Evolutionary conservation across 495 filamentous ascomycete genomes (phyloP), one percentile per base, ranked within the genome.

Genomic region (Penicillium samsonianum): DNA sequence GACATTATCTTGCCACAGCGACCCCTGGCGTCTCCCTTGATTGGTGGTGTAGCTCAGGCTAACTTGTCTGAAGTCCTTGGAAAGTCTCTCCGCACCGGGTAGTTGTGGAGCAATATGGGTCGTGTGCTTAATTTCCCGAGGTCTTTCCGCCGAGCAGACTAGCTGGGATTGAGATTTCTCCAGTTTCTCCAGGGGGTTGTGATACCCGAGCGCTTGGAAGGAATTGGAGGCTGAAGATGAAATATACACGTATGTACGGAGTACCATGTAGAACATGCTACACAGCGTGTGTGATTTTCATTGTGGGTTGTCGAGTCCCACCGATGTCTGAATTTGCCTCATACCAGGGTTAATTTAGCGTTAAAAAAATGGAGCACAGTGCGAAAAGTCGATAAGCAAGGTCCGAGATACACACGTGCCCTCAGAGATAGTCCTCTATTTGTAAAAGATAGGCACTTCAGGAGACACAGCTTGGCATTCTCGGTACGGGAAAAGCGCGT

Each of bases 1-100:
- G 35, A 25, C 45, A 50, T 28, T 52, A 30, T 59, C 59, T 65
- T 59, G 62, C 59, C 55, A 65, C 62, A 25, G 37, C 17, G 30
- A 30, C 16, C 47, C 31, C 19, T 37, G 19, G 9, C 6, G 19
- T 14, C 17, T 20, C 11, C 28, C 10, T 1, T 45, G 53, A 51
- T 57, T 61, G 58, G 58, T 54, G 41, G 43, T 37, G 14, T 12
- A 50, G 51, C 33, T 22, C 19, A 28, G 28, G 37, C 52, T 55
- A 46, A 51, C n/a, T 35, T 17, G 1, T 25, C 30, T 38, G 12
- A 4, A 14, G 17, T 22, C 5, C 31, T 10, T 28, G 50, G 48
- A 47, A n/a, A 28, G 9, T 33, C 28, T 48, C 45, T 43, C 41
- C 41, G 41, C 41, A 43, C 43, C 43, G 45, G 23, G 25, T 28